Evolutionary conservation across 2,329 filamentous ascomycete species (phyloP), one percentile per base, ranked within the genome.

Genomic region (Neofusicoccum parvum): DNA sequence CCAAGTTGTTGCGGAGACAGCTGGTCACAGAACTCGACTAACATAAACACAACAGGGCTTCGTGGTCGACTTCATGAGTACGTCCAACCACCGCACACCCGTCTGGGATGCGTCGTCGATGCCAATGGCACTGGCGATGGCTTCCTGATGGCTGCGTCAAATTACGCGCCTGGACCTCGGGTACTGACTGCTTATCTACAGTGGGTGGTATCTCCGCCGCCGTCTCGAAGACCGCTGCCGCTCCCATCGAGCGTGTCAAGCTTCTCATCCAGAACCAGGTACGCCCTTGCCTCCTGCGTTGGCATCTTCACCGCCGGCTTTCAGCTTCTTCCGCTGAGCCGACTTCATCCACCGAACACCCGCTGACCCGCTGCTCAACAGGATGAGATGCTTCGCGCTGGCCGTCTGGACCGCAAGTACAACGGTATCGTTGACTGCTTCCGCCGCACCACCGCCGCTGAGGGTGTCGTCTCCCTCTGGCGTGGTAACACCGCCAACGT

Each of bases 401-500:
- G 95, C 82, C 95, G 95, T 92, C 94, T 99, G 73, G 92, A 96
- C 88, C 90, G 90, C 85, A 96, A 94, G 85, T 99, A 97, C 89
- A 84, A 85, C 78, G 95, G 95, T 82, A 98, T 99, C 81, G 79
- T 71, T 69, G 95, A 99, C 82, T 98, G 95, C 88, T 99, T 99
- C 91, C 86, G 85, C 78, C 92, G 95, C 82, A 98, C 95, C 80
- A 88, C 87, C 72, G 89, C 89, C 78, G 87, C 91, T 72, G 95
- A 99, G 88, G 95, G 95, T 92, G 85, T 95, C 77, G 90, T 95
- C 83, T 90, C 94, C 72, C 88, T 99, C 78, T 99, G 95, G 95
- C 90, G 95, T 90, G 95, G 95, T 86, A 99, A 99, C 92, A 99
- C 95, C 82, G 95, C 95, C 92, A 99, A 99, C 91, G 95, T 99